Conservation (phyloP, 345 rosid species). For the Citrus medica region DNA sequence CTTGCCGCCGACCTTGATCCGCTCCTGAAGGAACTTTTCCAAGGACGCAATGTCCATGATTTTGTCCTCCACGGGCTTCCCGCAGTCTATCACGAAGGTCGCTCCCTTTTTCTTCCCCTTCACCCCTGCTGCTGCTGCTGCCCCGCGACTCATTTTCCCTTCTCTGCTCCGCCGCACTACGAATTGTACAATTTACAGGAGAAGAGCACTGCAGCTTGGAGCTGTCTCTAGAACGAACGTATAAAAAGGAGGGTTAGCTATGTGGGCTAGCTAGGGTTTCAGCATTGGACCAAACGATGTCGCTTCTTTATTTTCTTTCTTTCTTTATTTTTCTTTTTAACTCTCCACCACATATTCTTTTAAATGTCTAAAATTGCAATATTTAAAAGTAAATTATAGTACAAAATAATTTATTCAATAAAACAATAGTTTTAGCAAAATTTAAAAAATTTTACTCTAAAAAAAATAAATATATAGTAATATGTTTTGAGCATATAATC, state of each 20-base stretch:
- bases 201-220: background rate
- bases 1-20: slow-evolving; percentile 85
- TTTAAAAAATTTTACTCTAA: too few relatives aligned
- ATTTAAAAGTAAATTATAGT: too few relatives aligned
- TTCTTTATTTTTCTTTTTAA: background rate
- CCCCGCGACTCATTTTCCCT: slow-evolving; percentile 28
- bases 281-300: background rate
- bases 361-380: too few relatives aligned
- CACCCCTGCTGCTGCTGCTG: slow-evolving; percentile 20
- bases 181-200: background rate
- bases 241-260: background rate
- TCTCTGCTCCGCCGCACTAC: background rate
- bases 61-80: slow-evolving; percentile 74
- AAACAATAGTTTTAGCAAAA: too few relatives aligned
- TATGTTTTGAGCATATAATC: too few relatives aligned
- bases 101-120: slow-evolving; percentile 68
- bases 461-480: too few relatives aligned
- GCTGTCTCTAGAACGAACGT: background rate
- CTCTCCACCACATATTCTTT: too few relatives aligned
- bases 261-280: slow-evolving; percentile 1
- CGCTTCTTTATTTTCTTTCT: background rate
- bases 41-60: slow-evolving; percentile 79
- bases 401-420: too few relatives aligned
- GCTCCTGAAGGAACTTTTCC: slow-evolving; percentile 79
- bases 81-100: slow-evolving; percentile 53